Conservation (phyloP, 2,329 filamentous ascomycete genomes). For the Colletotrichum sp. region DNA sequence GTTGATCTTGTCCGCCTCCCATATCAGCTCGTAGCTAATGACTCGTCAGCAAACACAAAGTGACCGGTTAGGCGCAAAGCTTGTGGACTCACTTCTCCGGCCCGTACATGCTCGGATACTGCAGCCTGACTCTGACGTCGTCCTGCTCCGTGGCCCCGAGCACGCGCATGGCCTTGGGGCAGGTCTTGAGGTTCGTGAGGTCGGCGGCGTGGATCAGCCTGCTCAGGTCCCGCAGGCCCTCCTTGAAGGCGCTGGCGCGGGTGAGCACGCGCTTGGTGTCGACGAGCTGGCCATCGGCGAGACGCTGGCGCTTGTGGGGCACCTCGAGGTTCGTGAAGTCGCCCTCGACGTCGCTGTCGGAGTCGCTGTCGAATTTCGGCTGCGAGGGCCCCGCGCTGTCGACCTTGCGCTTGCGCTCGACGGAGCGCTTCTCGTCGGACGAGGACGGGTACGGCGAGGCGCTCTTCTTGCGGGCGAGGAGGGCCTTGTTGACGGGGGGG, state of each 20-base stretch:
- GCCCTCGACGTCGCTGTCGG: conserved; percentile 49
- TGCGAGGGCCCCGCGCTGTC: conserved; percentile 17
- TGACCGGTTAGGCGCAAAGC: conserved; percentile 25
- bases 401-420: conserved; percentile 22
- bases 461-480: conserved; percentile 42
- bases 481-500: conserved; percentile 27
- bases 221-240: conserved; percentile 25
- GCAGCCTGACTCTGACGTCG: conserved; percentile 70
- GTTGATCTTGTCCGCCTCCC: conserved; percentile 80
- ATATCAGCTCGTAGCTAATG: conserved; percentile 73
- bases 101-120: conserved; percentile 80
- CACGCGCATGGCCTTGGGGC: conserved; percentile 14
- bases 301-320: conserved; percentile 52
- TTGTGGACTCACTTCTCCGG: conserved; percentile 64
- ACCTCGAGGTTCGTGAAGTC: conserved; percentile 45
- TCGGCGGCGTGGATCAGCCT: conserved; percentile 64
- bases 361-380: conserved; percentile 53
- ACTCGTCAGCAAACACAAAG: conserved; percentile 23
- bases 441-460: conserved; percentile 46
- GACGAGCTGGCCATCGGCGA: conserved; percentile 43
- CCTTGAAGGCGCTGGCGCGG: conserved; percentile 47
- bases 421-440: conserved; percentile 20
- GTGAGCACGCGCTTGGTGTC: conserved; percentile 54
- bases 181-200: conserved; percentile 20
- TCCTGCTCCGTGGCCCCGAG: conserved; percentile 37